These are phyloP conservation scores for Saccharomyces hybrid DNA, from an alignment of 1,139 yeast genomes.

Conservation along the genomic window DNA sequence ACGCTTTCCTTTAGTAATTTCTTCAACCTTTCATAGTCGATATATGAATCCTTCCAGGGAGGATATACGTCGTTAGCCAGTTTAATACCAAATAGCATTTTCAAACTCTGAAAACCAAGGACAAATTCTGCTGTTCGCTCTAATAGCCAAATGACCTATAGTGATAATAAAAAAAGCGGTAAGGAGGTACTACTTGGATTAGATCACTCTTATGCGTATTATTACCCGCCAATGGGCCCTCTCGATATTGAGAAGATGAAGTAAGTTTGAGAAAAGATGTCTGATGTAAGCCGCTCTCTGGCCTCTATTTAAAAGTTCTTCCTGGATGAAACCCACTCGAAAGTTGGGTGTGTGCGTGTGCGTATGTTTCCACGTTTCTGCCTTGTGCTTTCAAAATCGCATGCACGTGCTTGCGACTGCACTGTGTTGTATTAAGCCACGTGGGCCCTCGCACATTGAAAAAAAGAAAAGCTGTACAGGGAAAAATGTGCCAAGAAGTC, in stretches of 20 bases:
- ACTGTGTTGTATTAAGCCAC: background rate
- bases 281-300: background rate
- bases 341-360: background rate
- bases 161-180: background rate
- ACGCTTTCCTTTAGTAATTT: constrained; percentile 62
- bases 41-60: constrained; percentile 84
- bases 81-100: constrained; percentile 81
- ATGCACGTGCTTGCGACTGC: background rate
- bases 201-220: background rate
- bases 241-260: background rate
- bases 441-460: background rate
- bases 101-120: background rate
- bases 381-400: background rate
- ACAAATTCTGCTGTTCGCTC: background rate
- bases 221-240: background rate
- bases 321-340: background rate
- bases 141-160: background rate
- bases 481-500: background rate
- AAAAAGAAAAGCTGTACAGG: background rate
- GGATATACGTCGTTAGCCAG: constrained; percentile 72
- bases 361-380: background rate
- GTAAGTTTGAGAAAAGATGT: background rate
- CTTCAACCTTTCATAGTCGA: constrained; percentile 73
- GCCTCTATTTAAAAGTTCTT: background rate
- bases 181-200: background rate